Evolutionary conservation across 192 early-diverging fungal species (phyloP).

Genomic region (Phlyctochytrium bullatum): DNA sequence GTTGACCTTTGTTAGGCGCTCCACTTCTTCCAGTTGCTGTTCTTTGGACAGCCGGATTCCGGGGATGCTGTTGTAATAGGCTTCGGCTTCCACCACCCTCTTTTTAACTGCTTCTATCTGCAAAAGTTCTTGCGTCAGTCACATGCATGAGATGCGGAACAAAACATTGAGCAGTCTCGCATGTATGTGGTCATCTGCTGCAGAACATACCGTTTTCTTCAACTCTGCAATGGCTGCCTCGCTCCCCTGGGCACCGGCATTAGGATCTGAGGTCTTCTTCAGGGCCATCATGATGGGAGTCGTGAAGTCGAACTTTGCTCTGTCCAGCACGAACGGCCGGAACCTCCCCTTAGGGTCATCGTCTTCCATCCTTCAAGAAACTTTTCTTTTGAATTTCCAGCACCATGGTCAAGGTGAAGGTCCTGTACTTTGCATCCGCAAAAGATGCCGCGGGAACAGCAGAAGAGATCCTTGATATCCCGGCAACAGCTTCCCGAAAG

Average conservation of each 20-base stretch:
- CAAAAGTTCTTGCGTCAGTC: not conserved
- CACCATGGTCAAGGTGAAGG: not conserved
- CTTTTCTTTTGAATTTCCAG: not conserved
- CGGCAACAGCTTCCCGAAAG: not conserved
- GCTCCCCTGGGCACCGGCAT: not conserved
- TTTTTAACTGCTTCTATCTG: not conserved
- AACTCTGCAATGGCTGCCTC: not conserved
- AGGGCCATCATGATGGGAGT: not conserved
- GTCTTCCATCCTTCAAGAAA: not conserved
- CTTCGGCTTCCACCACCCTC: not conserved
- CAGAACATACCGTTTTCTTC: not conserved
- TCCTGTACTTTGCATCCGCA: slow-evolving; percentile 7
- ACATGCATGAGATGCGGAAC: not conserved
- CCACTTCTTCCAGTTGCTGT: not conserved
- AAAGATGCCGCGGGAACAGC: not conserved
- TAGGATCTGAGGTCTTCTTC: not conserved
- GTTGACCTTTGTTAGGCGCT: not conserved
- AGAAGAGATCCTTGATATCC: not conserved
- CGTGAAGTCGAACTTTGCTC: not conserved
- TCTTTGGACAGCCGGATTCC: not conserved
- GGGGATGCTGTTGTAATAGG: not conserved
- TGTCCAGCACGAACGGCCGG: not conserved
- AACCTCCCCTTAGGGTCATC: not conserved
- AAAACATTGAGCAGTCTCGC: too few species aligned
- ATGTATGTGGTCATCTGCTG: too few species aligned